Conservation (phyloP, 495 filamentous ascomycete species). For the Podospora australis region DNA sequence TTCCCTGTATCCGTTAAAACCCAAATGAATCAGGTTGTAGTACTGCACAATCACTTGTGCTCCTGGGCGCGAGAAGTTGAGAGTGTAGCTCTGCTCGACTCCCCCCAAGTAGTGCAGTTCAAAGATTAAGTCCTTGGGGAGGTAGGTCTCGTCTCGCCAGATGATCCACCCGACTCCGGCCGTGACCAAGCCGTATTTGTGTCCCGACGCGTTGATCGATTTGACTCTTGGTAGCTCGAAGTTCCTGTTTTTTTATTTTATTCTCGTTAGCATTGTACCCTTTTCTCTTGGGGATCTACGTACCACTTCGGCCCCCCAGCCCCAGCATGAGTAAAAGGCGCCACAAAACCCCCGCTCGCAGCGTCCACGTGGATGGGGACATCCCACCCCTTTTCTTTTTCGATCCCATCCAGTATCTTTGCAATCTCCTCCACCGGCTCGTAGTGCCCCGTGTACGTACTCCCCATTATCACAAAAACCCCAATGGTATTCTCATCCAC, state of each 20-base stretch:
- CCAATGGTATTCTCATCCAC: constrained; percentile 77
- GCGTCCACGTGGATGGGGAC: constrained; percentile 75
- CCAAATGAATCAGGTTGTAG: constrained; percentile 70
- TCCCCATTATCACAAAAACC: constrained; percentile 67
- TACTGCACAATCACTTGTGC: constrained; percentile 70
- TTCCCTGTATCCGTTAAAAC: constrained; percentile 55
- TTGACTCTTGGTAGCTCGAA: constrained; percentile 66
- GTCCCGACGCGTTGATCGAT: constrained; percentile 65
- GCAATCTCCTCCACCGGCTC: constrained; percentile 68
- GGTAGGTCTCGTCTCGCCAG: constrained; percentile 61
- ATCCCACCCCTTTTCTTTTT: constrained; percentile 55
- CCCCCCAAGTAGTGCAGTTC: constrained; percentile 71
- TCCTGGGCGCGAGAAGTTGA: constrained; percentile 71
- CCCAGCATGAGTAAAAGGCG: constrained; percentile 60
- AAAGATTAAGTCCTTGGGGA: constrained; percentile 67
- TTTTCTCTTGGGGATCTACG: constrained; percentile 3
- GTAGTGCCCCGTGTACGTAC: constrained; percentile 71
- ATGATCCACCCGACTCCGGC: constrained; percentile 70
- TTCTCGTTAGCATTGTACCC: constrained; percentile 3
- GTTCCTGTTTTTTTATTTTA: constrained; percentile 46
- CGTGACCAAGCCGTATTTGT: constrained; percentile 71
- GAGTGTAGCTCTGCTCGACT: constrained; percentile 64
- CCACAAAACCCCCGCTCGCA: constrained; percentile 66
- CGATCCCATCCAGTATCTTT: constrained; percentile 57
- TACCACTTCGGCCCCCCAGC: constrained; percentile 56